Conservation (phyloP, 2,329 filamentous ascomycete species). For the Pseudocercospora pini-densiflorae region DNA sequence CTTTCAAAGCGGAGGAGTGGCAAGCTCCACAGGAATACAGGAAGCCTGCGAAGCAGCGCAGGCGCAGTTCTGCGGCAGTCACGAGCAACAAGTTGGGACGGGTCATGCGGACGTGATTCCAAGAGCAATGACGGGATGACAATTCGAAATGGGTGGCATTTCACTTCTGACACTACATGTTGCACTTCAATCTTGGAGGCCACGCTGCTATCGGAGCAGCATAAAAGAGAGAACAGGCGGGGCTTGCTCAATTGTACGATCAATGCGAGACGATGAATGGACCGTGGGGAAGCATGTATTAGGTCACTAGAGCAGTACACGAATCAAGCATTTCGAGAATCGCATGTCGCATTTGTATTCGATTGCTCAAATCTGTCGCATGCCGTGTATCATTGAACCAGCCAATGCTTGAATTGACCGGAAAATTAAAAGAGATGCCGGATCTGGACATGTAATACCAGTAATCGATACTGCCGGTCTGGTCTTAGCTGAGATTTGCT, state of each 20-base stretch:
- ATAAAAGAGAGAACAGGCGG: neutral
- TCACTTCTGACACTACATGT: neutral
- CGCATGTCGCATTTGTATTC: neutral
- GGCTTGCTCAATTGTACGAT: constrained; percentile 3
- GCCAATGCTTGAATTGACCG: neutral
- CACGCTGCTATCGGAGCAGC: neutral
- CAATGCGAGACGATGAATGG: neutral
- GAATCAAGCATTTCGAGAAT: constrained; percentile 3
- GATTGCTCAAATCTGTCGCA: neutral
- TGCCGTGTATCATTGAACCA: neutral
- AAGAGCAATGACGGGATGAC: neutral
- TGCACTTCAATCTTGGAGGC: neutral
- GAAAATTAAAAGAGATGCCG: neutral
- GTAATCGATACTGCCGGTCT: neutral
- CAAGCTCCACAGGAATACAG: neutral
- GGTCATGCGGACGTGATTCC: neutral
- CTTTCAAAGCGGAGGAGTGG: neutral
- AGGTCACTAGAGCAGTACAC: constrained; percentile 7
- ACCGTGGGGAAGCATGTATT: neutral
- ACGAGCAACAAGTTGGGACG: neutral
- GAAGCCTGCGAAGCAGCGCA: constrained; percentile 10
- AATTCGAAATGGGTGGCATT: neutral
- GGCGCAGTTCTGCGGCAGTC: constrained; percentile 10
- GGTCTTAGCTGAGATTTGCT: neutral
- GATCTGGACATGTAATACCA: neutral